Conservation (phyloP, 345 rosid genomes). For the Leavenworthia alabamica region DNA sequence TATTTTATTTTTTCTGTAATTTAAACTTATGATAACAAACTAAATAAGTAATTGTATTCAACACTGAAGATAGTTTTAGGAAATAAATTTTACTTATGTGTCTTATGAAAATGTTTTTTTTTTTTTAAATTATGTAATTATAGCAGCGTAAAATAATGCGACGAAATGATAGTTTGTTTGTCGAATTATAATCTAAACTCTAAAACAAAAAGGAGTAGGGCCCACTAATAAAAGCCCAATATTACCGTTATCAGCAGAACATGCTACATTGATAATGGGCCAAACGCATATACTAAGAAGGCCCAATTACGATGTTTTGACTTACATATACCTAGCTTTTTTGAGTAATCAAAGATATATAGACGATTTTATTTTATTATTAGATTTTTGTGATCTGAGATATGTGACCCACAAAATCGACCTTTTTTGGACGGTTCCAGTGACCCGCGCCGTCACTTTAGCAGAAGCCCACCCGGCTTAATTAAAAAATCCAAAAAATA, state of each 20-base stretch:
- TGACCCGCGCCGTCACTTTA: constrained; percentile 19
- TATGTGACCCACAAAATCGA: constrained; percentile 18
- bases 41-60: not conserved
- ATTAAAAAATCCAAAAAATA: constrained; percentile 17
- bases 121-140: not conserved
- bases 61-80: not conserved
- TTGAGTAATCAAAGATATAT: not conserved
- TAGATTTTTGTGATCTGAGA: not conserved
- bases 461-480: constrained; percentile 13
- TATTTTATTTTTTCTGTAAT: not conserved
- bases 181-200: not conserved
- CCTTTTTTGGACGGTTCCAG: constrained; percentile 19
- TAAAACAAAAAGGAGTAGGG: not conserved
- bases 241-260: not conserved
- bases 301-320: not conserved
- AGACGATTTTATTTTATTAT: not conserved
- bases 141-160: not conserved
- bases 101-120: not conserved
- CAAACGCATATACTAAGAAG: not conserved
- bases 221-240: not conserved
- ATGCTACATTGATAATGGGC: constrained; percentile 2
- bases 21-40: not conserved
- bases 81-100: too few species aligned
- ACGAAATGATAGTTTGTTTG: not conserved
- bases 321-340: not conserved